Conservation (phyloP, 148 eudicot genomes). For the Fagopyrum homotropicum region DNA sequence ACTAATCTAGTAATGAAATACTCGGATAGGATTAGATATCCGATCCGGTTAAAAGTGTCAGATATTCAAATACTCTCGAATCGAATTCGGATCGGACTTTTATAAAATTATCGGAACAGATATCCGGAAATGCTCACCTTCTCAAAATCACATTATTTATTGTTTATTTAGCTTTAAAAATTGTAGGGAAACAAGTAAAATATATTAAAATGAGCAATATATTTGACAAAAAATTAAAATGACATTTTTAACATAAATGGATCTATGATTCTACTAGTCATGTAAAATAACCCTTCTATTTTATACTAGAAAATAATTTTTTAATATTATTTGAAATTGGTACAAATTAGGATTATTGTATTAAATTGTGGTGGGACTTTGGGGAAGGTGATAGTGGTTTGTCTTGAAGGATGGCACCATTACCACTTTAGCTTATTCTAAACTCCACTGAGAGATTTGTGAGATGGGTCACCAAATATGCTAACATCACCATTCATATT, state of each 20-base stretch:
- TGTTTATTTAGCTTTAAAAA: neutral
- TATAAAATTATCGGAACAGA: no score
- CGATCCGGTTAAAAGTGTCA: no score
- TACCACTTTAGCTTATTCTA: slow-evolving; percentile 4
- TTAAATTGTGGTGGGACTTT: neutral
- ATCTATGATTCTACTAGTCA: neutral
- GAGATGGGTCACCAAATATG: neutral
- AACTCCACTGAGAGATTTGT: neutral
- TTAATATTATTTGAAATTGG: neutral
- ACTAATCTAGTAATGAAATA: no score
- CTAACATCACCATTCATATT: neutral
- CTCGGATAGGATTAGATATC: no score
- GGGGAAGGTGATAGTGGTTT: neutral
- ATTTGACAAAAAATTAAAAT: no score
- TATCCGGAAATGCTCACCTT: neutral
- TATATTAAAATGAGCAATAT: no score
- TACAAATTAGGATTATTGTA: neutral
- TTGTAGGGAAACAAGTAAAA: no score
- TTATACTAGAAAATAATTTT: neutral
- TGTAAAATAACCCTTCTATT: neutral
- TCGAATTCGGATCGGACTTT: no score
- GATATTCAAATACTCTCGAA: no score
- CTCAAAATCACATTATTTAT: no score
- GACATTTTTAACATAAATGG: no score
- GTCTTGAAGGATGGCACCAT: slow-evolving; percentile 2